Evolutionary conservation across 768 basidiomycete genomes (phyloP).

Genomic region (Boletus speciosus): DNA sequence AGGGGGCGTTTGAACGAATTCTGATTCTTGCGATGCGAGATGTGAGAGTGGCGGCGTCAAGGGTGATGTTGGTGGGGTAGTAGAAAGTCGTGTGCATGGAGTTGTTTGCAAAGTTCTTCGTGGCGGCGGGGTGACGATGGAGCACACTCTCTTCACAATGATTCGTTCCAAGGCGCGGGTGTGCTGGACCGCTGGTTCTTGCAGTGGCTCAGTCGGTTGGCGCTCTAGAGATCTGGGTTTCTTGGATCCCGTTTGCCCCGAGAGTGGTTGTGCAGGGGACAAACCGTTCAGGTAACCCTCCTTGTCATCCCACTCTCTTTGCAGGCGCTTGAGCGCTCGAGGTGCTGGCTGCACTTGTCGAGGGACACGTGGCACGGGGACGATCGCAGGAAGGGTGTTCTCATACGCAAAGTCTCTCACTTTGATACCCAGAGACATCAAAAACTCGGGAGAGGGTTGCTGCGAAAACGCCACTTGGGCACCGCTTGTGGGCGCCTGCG

Average conservation of each 20-base stretch:
- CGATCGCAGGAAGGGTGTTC: conserved; percentile 59
- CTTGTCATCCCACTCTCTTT: conserved; percentile 33
- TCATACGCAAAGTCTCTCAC: conserved; percentile 68
- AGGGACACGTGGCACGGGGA: conserved; percentile 44
- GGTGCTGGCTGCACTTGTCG: conserved; percentile 48
- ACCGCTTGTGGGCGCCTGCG: conserved; percentile 16
- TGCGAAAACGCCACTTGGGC: conserved; percentile 10
- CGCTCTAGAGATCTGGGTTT: conserved; percentile 30
- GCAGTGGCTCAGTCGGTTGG: conserved; percentile 34
- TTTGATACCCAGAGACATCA: conserved; percentile 37
- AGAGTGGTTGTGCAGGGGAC: conserved; percentile 6
- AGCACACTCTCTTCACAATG: conserved; percentile 11
- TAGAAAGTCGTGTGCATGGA: conserved; percentile 6
- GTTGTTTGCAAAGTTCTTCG: conserved; percentile 6
- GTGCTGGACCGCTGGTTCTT: conserved; percentile 17
- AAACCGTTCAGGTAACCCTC: conserved; percentile 12
- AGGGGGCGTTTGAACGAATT: conserved; percentile 48
- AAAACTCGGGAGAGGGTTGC: conserved; percentile 36
- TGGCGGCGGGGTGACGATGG: conserved; percentile 10
- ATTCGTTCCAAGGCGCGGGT: conserved; percentile 21
- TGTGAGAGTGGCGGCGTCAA: conserved; percentile 26
- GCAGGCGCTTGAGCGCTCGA: conserved; percentile 36
- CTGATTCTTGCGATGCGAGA: conserved; percentile 42
- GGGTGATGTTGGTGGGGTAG: conserved; percentile 28
- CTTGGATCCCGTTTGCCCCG: conserved; percentile 11